phyloP scores from a whole-genome alignment of 2,329 filamentous ascomycete genomes.

The Sclerotinia borealis region DNA sequence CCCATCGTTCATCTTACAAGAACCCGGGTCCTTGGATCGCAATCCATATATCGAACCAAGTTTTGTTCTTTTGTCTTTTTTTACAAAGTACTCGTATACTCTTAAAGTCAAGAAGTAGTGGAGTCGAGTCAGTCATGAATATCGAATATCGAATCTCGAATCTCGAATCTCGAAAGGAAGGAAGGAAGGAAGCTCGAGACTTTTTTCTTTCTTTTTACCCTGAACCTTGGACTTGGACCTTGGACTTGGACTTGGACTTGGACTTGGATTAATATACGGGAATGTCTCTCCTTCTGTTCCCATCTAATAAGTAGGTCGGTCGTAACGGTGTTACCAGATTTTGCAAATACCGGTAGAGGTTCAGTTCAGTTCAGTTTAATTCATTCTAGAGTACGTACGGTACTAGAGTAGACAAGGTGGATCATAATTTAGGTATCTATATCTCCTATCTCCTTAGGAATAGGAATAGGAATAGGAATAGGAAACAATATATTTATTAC shows the following conservation, averaged over 20 bases:
- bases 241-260: no score
- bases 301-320: no score
- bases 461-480: no score
- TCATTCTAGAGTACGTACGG: no score
- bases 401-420: no score
- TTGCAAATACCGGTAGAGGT: background rate
- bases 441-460: background rate
- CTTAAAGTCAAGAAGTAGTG: background rate
- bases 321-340: background rate
- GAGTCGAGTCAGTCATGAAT: background rate
- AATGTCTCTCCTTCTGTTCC: background rate
- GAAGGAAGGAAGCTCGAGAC: background rate
- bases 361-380: background rate
- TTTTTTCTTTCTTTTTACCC: background rate
- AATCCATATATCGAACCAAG: background rate
- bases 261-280: no score
- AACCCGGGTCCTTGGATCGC: background rate
- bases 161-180: conserved; percentile 1
- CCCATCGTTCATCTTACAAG: background rate
- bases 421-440: no score
- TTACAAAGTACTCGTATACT: background rate
- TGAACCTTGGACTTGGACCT: no score
- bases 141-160: background rate
- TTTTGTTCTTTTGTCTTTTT: no score
- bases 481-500: no score